Evolutionary conservation across 1,139 yeast species (phyloP).

Genomic region (Candida pseudocylindracea): DNA sequence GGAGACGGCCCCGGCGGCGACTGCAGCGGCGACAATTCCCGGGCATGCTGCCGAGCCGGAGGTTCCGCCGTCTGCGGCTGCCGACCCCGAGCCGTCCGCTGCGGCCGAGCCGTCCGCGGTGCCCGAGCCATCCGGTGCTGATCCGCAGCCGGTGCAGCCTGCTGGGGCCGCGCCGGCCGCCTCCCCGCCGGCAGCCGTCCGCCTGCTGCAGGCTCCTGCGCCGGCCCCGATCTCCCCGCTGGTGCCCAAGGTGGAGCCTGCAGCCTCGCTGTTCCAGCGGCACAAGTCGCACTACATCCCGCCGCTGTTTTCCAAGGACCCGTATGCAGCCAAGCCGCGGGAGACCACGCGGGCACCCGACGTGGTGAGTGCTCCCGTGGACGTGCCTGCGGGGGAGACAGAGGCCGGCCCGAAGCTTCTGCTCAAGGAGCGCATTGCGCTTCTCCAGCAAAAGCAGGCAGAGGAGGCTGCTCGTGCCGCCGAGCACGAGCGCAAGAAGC

Average conservation of each 20-base stretch:
- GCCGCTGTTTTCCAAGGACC: too few species aligned
- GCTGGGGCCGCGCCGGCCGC: too few species aligned
- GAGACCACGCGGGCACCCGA: constrained; percentile 1
- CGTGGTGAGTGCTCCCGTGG: constrained; percentile 9
- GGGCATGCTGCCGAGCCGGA: not conserved
- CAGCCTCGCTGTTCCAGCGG: constrained; percentile 12
- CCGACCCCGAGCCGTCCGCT: constrained; percentile 3
- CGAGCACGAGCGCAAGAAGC: constrained; percentile 32
- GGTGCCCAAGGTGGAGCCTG: constrained; percentile 19
- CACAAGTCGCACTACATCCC: constrained; percentile 2
- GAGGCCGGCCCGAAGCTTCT: constrained; percentile 52
- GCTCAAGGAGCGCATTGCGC: constrained; percentile 66
- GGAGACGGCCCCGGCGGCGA: constrained; percentile 2
- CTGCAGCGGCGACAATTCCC: constrained; percentile 1
- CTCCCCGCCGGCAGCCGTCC: too few species aligned
- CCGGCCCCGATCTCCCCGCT: constrained; percentile 15
- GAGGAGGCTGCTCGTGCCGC: constrained; percentile 63
- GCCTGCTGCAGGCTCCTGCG: too few species aligned
- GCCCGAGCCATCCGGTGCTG: too few species aligned
- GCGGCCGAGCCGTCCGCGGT: constrained; percentile 14
- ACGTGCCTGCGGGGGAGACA: constrained; percentile 5
- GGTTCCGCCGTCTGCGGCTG: constrained; percentile 1
- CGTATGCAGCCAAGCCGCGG: too few species aligned
- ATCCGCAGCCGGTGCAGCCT: too few species aligned
- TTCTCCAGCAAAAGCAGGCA: constrained; percentile 61